Evolutionary conservation across 1,284 basidiomycete species (phyloP).

Genomic region (Cryptococcus sp.): DNA sequence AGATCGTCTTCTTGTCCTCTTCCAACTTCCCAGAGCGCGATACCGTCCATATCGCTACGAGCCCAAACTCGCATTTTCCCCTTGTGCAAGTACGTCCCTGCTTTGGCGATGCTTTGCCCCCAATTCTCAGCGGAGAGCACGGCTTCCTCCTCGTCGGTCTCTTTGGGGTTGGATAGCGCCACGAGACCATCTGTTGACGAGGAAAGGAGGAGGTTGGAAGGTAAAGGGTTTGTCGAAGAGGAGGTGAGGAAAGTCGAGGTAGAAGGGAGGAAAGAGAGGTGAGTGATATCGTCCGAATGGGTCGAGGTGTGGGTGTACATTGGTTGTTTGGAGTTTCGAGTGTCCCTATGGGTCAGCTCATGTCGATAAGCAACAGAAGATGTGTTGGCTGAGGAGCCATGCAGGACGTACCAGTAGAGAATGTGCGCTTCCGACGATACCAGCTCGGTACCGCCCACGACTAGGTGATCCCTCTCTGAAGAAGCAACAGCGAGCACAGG

Average conservation of each 20-base stretch:
- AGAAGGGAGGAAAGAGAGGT: conserved; percentile 47
- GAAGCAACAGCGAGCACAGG: conserved; percentile 42
- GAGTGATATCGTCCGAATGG: conserved; percentile 51
- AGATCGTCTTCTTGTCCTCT: conserved; percentile 29
- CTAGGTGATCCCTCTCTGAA: conserved; percentile 39
- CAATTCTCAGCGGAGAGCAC: conserved; percentile 45
- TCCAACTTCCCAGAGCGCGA: conserved; percentile 37
- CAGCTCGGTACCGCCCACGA: conserved; percentile 49
- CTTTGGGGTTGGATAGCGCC: conserved; percentile 45
- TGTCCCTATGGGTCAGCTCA: conserved; percentile 34
- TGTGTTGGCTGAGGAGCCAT: neutral
- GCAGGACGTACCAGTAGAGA: conserved; percentile 46
- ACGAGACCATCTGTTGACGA: conserved; percentile 50
- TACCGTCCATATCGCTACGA: conserved; percentile 46
- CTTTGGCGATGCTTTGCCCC: conserved; percentile 42
- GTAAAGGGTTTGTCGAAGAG: conserved; percentile 13
- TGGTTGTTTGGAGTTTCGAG: conserved; percentile 37
- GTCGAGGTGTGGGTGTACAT: conserved; percentile 48
- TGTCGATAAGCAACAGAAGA: neutral
- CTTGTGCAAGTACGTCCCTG: conserved; percentile 25
- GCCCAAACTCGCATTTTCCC: conserved; percentile 42
- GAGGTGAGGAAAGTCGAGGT: conserved; percentile 27
- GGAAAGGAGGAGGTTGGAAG: conserved; percentile 45
- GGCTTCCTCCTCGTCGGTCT: conserved; percentile 50
- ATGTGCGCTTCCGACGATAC: conserved; percentile 49